Evolutionary conservation across 495 filamentous ascomycete species (phyloP), one percentile per base, ranked within the genome.

Genomic region (Aspergillus avenaceus): DNA sequence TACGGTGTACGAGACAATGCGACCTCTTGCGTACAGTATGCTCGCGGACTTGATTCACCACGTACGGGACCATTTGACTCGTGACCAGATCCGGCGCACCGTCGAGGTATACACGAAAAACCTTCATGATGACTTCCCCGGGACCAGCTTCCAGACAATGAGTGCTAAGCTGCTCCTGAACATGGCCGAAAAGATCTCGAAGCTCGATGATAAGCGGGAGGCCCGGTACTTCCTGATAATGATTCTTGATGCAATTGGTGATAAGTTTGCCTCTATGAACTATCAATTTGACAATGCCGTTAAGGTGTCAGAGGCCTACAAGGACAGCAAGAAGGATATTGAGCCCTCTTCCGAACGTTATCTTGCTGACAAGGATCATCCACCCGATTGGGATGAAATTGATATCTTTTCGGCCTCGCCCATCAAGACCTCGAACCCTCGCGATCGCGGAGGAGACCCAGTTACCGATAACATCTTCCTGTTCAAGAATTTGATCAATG

Each of bases 61-160:
- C 64, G 91, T 99, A 16, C 85, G 95, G 28, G 92, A 97, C 42
- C 79, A 82, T 8, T 75, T 99, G 16, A 77, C 75, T 0, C 84
- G 84, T 8, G 85, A 92, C 47, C 95, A 97, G 68, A 99, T 99
- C 50, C 82, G 90, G 42, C 84, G 88, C 55, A 97, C 95, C 0
- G 90, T 99, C 8, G 89, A 95, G 58, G 95, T 97, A 6, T 99
- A 97, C 65, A 96, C 93, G 4, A 90, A 88, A 58, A 97, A 97
- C 55, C 76, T 99, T 19, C 91, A 95, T 56, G 95, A 97, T 63
- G 88, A 87, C 52, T 95, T 96, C 57, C 95, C 95, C 2, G 95
- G 95, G 12, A 97, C 95, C 4, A 97, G 93, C 65, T 99, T 97
- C 64, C 95, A 99, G 65, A 99, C 95, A 0, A 99, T 99, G 95